A percentile compares a stretch with the other conserved stretches of the same genome.
These are phyloP conservation scores for Eucalyptus sp. DNA, from an alignment of 345 rosid species.

Conservation along the genomic window DNA sequence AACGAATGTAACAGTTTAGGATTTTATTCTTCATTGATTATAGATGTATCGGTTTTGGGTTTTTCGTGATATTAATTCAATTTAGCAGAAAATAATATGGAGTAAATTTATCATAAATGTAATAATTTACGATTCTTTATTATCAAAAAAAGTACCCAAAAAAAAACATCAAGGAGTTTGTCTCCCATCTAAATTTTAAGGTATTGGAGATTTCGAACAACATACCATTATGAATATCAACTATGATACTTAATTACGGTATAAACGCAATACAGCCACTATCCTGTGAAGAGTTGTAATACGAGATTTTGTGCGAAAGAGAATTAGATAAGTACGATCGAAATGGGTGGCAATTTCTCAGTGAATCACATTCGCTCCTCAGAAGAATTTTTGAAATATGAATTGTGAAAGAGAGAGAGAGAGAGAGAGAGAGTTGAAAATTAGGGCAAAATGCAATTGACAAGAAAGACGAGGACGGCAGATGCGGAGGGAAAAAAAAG, in stretches of 20 bases:
- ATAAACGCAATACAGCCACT: background rate
- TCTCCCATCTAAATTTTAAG: background rate
- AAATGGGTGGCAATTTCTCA: background rate
- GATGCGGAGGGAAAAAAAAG: background rate
- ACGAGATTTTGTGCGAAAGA: fast-evolving
- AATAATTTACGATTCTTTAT: fast-evolving
- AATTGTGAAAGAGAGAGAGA: background rate
- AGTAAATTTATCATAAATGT: fast-evolving
- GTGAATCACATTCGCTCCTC: background rate
- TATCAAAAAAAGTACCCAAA: too few species aligned
- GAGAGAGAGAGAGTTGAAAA: background rate
- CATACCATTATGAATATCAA: background rate
- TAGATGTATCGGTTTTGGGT: fast-evolving
- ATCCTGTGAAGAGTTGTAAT: fast-evolving
- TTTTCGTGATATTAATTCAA: too few species aligned
- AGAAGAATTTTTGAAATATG: background rate
- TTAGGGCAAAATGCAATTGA: background rate
- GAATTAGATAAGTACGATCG: fast-evolving
- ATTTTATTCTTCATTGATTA: too few species aligned
- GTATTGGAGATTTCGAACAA: background rate
- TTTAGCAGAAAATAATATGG: too few species aligned
- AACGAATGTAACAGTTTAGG: fast-evolving
- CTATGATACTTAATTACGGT: too few species aligned
- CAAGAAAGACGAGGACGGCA: background rate
- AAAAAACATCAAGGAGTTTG: background rate